Base-by-base conservation (phyloP, 192 early-diverging fungal genomes). In the Allomyces macrogynus region DNA sequence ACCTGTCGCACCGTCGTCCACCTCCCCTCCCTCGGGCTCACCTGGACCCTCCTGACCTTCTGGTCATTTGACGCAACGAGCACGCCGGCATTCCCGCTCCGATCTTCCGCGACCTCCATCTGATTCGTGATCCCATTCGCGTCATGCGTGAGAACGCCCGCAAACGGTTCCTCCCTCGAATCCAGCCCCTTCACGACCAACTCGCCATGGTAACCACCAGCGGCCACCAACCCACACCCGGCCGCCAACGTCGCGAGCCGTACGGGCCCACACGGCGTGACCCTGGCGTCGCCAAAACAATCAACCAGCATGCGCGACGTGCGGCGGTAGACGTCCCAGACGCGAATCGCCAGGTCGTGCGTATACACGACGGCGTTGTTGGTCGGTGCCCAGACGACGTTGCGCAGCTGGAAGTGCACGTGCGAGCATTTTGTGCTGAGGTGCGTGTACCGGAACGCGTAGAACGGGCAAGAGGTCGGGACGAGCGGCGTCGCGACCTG, bases 381-480 rank as follows among this genome's bases (percentile, higher is more conserved):
- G 66, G 72, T 75, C 8, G 74, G 73, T 8, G 77, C 73, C 65
- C 71, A 73, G 11, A 78, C 60, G 66, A 78, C 62, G 61, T 78
- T 71, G 63, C 77, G 77, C 23, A 75, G 66, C 70, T 76, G 74
- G 26, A 76, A 73, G 65, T 78, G 73, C 57, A 61, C 66, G 64
- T 75, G 64, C 61, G 75, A 70, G 62, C 74, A 67, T 22, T 44
- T 64, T 65, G 10, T 24, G 32, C 23, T 68, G 68, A 72, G 43
- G 18, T 49, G 67, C 27, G 76, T 63, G 64, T 68, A 65, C 11
- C 73, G 57, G 44, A 77, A 73, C 4, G 18, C 10, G 61, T 67
- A 77, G 25, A 73, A 71, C 32, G 63, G 11, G 0, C n/a, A 49
- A n/a, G 65, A 63, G 22, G 12, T 62, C 62, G 72, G 66, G 1